Evolutionary conservation across 768 basidiomycete genomes (phyloP), one percentile per base, ranked within the genome.

Genomic region (Tubosaeta sp.): DNA sequence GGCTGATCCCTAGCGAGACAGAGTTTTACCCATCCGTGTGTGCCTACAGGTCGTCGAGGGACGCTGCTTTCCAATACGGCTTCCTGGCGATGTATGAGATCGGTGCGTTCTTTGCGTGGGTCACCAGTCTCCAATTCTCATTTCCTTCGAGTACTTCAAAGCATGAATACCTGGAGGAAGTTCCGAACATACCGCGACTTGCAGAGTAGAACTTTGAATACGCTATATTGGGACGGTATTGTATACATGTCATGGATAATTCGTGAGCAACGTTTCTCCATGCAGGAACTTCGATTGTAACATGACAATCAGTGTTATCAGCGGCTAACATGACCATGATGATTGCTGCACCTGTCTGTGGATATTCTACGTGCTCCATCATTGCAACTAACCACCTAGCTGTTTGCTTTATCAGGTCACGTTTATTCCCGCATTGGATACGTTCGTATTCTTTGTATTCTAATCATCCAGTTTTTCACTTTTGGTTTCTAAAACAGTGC

Each of bases 221-320:
- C 60, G 9, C 38, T 65, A 2, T 65, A 65, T 39, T 59, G 62
- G 65, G 65, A 62, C 3, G 65, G 64, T 8, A 64, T 67, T 37
- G 17, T 55, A 47, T 65, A 67, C 16, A 65, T 65, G 62, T 52
- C 47, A 43, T 54, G 60, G 38, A 41, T 60, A 11, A 67, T 64
- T 17, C 2, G 64, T 67, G 27, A 43, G 58, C 2, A 11, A 32
- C 6, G 11, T 50, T 19, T 8, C 9, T n/a, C 11, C 11, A 6
- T 19, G 6, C 12, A 13, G n/a, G 12, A 16, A 11, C 4, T 10
- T 39, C 49, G 46, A 55, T 44, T 12, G 16, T 17, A 48, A 48
- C n/a, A 37, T 19, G 31, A 42, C 0, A 29, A 39, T 10, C 7
- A 65, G 63, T 50, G 6, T 33, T 64, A 16, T 56, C 60, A 9